Conservation (phyloP, 2,329 filamentous ascomycete species). For the Hypoxylon sp. region DNA sequence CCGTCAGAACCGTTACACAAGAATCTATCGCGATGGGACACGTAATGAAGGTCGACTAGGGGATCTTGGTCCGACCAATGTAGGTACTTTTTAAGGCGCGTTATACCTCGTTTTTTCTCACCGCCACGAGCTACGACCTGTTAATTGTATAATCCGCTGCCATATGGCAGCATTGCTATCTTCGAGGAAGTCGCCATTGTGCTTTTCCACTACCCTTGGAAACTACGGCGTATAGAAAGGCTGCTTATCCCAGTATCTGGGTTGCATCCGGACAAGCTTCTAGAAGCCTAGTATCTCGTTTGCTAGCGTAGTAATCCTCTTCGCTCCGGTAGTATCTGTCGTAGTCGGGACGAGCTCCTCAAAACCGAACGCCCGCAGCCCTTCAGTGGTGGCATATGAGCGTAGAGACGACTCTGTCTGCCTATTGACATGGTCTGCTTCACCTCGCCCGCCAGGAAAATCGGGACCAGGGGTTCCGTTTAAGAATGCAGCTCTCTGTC, state of each 20-base stretch:
- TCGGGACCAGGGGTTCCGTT: slow-evolving; percentile 76
- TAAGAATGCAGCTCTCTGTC: slow-evolving; percentile 79
- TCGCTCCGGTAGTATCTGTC: slow-evolving; percentile 53
- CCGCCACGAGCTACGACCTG: neutral
- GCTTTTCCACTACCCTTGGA: neutral
- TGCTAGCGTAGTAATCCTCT: slow-evolving; percentile 55
- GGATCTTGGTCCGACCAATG: too few species aligned
- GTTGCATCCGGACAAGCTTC: neutral
- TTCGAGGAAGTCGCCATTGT: neutral
- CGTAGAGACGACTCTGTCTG: slow-evolving; percentile 57
- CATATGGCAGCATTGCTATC: neutral
- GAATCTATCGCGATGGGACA: too few species aligned
- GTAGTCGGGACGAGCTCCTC: slow-evolving; percentile 52
- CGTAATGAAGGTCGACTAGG: too few species aligned
- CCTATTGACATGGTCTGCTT: slow-evolving; percentile 65
- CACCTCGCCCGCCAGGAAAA: slow-evolving; percentile 78
- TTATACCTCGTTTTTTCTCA: neutral
- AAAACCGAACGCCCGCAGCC: slow-evolving; percentile 61
- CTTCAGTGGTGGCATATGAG: slow-evolving; percentile 50
- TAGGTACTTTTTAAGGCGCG: too few species aligned
- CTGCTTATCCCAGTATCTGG: neutral
- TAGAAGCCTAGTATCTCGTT: slow-evolving; percentile 61
- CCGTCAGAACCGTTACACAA: too few species aligned
- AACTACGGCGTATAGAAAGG: too few species aligned
- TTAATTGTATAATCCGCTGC: neutral